These are phyloP conservation scores for Mycosphaerella sp. DNA, from an alignment of 2,329 filamentous ascomycete species.

Conservation along the genomic window DNA sequence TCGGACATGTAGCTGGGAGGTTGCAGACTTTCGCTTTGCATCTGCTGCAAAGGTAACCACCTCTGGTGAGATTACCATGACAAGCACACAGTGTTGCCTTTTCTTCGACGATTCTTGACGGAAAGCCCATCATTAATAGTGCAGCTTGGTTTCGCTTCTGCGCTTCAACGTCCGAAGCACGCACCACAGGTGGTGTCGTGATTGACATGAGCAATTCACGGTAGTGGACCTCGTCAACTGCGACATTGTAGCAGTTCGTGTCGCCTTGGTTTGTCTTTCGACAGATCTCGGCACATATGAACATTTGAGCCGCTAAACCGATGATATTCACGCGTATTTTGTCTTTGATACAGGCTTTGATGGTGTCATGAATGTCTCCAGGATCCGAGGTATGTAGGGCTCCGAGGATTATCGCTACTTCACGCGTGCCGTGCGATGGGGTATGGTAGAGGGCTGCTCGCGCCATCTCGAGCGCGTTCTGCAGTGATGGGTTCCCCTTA, in stretches of 20 bases:
- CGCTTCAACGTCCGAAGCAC: slow-evolving; percentile 36
- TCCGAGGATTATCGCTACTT: slow-evolving; percentile 87
- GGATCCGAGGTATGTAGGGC: slow-evolving; percentile 86
- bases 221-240: slow-evolving; percentile 80
- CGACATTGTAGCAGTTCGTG: slow-evolving; percentile 69
- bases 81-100: slow-evolving; percentile 78
- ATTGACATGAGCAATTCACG: slow-evolving; percentile 79
- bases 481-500: slow-evolving; percentile 54
- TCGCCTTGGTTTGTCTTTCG: slow-evolving; percentile 79
- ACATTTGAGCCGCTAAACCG: slow-evolving; percentile 83
- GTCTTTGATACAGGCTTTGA: slow-evolving; percentile 69
- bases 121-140: slow-evolving; percentile 97
- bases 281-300: slow-evolving; percentile 86
- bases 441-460: slow-evolving; percentile 87
- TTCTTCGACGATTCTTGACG: slow-evolving; percentile 71
- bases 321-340: slow-evolving; percentile 83
- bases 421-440: slow-evolving; percentile 85
- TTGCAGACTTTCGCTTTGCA: slow-evolving; percentile 85
- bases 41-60: slow-evolving; percentile 85
- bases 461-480: slow-evolving; percentile 95
- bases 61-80: slow-evolving; percentile 71
- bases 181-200: slow-evolving; percentile 82
- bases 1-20: slow-evolving; percentile 82
- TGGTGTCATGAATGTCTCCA: slow-evolving; percentile 89
- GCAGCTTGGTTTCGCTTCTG: slow-evolving; percentile 42